Conservation (phyloP, 495 filamentous ascomycete species). For the Penicillium bialowiezense region DNA sequence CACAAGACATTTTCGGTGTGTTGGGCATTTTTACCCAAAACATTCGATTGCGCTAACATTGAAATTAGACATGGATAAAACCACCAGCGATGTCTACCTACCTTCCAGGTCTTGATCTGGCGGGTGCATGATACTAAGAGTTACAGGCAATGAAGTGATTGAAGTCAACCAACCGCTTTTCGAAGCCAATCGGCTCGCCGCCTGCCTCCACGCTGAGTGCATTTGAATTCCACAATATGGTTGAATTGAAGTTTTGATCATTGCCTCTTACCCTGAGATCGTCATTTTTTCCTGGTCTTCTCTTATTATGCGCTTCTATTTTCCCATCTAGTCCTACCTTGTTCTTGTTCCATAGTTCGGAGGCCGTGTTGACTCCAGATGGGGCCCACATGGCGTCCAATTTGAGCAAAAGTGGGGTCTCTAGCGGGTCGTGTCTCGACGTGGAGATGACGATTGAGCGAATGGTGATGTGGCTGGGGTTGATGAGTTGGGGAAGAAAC, state of each 20-base stretch:
- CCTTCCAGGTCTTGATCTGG: background rate
- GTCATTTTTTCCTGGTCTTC: slow-evolving; percentile 7
- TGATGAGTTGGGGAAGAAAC: background rate
- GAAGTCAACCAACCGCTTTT: background rate
- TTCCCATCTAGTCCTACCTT: slow-evolving; percentile 5
- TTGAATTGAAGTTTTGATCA: slow-evolving; percentile 1
- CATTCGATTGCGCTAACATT: background rate
- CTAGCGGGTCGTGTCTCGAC: background rate
- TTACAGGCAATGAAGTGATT: background rate
- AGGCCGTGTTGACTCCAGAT: background rate
- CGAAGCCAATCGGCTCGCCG: slow-evolving; percentile 1
- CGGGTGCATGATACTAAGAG: background rate
- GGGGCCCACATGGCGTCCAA: background rate
- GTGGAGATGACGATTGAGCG: background rate
- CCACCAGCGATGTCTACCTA: slow-evolving; percentile 8
- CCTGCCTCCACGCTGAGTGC: background rate
- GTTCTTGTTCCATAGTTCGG: slow-evolving; percentile 11
- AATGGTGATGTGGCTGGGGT: background rate
- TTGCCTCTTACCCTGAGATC: background rate
- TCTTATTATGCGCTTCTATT: slow-evolving; percentile 2
- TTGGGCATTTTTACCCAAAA: background rate
- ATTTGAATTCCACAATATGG: background rate
- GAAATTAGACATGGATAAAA: slow-evolving; percentile 1
- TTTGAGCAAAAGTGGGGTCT: background rate
- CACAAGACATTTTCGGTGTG: slow-evolving; percentile 9